These are phyloP conservation scores for Auriscalpium orientale DNA, from an alignment of 768 basidiomycete genomes.

Conservation along the genomic window DNA sequence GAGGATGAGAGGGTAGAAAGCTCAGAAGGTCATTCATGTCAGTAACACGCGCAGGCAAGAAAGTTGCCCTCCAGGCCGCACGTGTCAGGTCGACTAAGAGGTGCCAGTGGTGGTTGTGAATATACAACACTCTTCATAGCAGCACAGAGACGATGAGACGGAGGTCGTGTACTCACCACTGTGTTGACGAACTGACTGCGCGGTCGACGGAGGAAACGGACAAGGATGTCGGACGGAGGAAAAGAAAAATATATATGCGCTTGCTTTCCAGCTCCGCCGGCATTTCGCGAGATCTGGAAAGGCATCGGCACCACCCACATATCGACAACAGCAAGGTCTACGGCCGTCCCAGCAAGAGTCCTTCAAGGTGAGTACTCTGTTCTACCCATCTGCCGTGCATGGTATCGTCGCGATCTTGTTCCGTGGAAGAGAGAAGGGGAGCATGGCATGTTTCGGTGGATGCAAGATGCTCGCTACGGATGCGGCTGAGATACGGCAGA, in stretches of 20 bases:
- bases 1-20: constrained; percentile 3
- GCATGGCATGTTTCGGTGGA: constrained; percentile 7
- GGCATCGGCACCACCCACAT: neutral
- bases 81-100: constrained; percentile 82
- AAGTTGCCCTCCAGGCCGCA: constrained; percentile 20
- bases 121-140: constrained; percentile 78
- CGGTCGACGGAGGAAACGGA: neutral
- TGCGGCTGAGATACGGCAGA: constrained; percentile 1
- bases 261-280: neutral
- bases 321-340: neutral
- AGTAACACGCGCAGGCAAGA: constrained; percentile 44
- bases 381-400: neutral
- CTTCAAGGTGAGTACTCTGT: constrained; percentile 1
- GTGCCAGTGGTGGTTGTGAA: constrained; percentile 68
- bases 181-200: too few species aligned
- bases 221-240: neutral
- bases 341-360: neutral
- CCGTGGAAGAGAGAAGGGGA: neutral
- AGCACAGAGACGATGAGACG: neutral
- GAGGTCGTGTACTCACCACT: constrained; percentile 2
- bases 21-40: constrained; percentile 70
- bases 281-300: neutral
- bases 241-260: neutral
- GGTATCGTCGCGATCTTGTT: neutral
- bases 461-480: constrained; percentile 2